Evolutionary conservation across 108 stramenopile species (phyloP), one percentile per base, ranked within the genome.

Genomic region (Seminavis robusta): DNA sequence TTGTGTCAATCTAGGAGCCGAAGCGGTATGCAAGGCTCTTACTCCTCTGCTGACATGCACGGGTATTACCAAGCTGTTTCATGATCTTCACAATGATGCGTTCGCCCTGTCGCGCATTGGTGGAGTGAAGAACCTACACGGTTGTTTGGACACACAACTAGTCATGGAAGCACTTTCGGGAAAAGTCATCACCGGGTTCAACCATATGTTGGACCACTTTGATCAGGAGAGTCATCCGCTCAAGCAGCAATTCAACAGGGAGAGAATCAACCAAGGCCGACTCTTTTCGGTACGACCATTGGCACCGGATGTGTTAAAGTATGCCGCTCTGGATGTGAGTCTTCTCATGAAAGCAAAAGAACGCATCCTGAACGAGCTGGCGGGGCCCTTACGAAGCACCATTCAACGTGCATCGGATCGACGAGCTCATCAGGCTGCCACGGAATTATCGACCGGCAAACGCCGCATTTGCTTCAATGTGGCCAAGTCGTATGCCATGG

Each of bases 51-150:
- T 62, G 37, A 16, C 0, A 4, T 29, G 20, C 23, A 21, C 43
- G 39, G 17, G 26, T 2, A 48, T 41, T 3, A 39, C 52, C 20
- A 62, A 62, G n/a, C 26, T 62, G 26, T 32, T 62, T 5, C 61
- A 62, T 40, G 51, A 62, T 43, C 39, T 62, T 4, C 61, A 41
- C 38, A 5, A 30, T n/a, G 41, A 62, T 0, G 61, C 51, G 4
- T 13, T 31, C 21, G 61, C 61, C 24, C 15, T 49, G 6, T 49
- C 9, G 6, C 23, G 24, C 6, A 6, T 49, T 6, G 25, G 31
- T 19, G 21, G 34, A 19, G n/a, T 43, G 10, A 43, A 43, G 23
- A n/a, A n/a, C n/a, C 6, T 43, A n/a, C 6, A 43, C 10, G 29
- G 29, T 31, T 13, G 29, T 13, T 31, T 51, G 11, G 50, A 51